Conservation (phyloP, 2,329 filamentous ascomycete species). For the Colletotrichum sp. region DNA sequence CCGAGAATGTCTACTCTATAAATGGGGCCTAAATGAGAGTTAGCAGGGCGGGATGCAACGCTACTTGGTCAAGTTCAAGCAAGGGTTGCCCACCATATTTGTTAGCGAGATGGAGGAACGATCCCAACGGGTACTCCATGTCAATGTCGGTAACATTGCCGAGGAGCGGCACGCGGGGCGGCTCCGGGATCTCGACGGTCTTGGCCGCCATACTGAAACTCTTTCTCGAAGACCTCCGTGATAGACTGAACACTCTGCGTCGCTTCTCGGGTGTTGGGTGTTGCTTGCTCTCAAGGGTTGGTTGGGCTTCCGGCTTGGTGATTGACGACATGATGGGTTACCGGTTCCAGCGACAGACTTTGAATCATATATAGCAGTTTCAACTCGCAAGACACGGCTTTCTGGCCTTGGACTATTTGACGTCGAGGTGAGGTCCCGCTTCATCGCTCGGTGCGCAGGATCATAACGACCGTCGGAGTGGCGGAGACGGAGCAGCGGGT, state of each 20-base stretch:
- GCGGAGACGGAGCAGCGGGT: background rate
- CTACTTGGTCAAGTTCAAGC: background rate
- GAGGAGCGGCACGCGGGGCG: conserved; percentile 66
- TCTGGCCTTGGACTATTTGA: background rate
- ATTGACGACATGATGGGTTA: background rate
- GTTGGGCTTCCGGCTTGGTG: background rate
- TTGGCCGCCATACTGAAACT: conserved; percentile 21
- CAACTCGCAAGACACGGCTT: background rate
- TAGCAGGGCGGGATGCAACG: background rate
- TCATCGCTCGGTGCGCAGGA: background rate
- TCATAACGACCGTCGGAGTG: background rate
- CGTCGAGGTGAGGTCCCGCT: background rate
- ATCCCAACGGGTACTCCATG: conserved; percentile 57
- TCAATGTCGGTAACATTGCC: conserved; percentile 72
- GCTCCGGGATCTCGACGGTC: conserved; percentile 36
- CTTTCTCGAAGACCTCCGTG: background rate
- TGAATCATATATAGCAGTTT: background rate
- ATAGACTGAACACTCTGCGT: conserved; percentile 2
- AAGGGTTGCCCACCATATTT: conserved; percentile 61
- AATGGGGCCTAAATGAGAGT: conserved; percentile 54
- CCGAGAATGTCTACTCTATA: conserved; percentile 59
- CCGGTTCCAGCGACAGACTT: background rate
- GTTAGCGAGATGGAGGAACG: conserved; percentile 63
- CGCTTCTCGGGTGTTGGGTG: background rate
- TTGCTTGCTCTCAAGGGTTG: background rate